These are phyloP conservation scores for Pelargonium fulgidum DNA, from an alignment of 441 rosid genomes.

Conservation along the genomic window DNA sequence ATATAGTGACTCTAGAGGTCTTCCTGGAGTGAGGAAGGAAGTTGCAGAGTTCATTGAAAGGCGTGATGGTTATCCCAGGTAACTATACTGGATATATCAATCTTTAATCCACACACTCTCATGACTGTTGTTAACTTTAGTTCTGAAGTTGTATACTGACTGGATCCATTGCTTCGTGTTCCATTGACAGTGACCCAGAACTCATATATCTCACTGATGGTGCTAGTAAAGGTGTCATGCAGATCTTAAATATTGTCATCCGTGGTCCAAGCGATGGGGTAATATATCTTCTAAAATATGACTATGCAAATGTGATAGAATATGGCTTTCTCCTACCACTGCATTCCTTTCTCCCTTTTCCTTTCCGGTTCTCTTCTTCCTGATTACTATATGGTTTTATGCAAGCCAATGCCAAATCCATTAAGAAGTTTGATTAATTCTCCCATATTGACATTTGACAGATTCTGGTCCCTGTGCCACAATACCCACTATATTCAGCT, in stretches of 20 bases:
- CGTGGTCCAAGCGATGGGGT: slow-evolving; percentile 87
- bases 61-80: slow-evolving; percentile 98
- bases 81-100: slow-evolving; percentile 21
- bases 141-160: slow-evolving; percentile 14
- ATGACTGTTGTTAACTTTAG: slow-evolving; percentile 5
- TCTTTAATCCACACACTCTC: not conserved
- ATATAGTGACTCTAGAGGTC: slow-evolving; percentile 90
- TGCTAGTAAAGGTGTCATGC: slow-evolving; percentile 99
- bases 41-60: slow-evolving; percentile 85
- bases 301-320: not conserved
- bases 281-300: slow-evolving; percentile 23
- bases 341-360: too few species aligned
- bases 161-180: slow-evolving; percentile 17
- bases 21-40: slow-evolving; percentile 85
- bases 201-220: slow-evolving; percentile 93
- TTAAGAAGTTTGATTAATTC: not conserved
- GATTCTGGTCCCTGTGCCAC: slow-evolving; percentile 97
- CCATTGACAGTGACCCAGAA: slow-evolving; percentile 73
- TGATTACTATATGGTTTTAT: slow-evolving; percentile 13
- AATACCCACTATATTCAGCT: slow-evolving; percentile 96
- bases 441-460: slow-evolving; percentile 24
- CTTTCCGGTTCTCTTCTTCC: too few species aligned
- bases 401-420: slow-evolving; percentile 12
- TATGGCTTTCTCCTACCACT: too few species aligned
- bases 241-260: slow-evolving; percentile 70